Conservation (phyloP, 2,329 filamentous ascomycete genomes). For the Xenoacremonium recifei region DNA sequence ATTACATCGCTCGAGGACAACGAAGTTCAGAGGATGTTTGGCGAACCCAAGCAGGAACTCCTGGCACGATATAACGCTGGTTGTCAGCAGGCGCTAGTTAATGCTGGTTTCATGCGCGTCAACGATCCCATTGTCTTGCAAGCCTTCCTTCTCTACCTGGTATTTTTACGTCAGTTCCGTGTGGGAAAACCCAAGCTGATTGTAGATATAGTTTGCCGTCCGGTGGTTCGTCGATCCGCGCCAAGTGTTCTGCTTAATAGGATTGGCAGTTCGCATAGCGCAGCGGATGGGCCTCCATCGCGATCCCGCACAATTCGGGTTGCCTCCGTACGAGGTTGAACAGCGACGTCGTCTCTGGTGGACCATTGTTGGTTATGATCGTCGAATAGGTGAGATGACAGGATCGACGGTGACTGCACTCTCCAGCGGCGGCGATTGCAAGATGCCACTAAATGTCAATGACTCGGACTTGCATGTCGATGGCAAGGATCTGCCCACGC, state of each 20-base stretch:
- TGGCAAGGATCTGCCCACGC: conserved; percentile 51
- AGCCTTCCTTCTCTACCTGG: conserved; percentile 65
- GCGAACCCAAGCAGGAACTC: conserved; percentile 50
- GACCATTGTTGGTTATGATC: conserved; percentile 67
- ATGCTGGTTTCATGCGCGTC: conserved; percentile 64
- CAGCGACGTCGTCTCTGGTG: conserved; percentile 73
- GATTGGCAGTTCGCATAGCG: conserved; percentile 65
- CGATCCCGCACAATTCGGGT: conserved; percentile 53
- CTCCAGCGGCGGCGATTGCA: conserved; percentile 53
- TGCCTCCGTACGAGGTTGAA: conserved; percentile 63
- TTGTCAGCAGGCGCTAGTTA: conserved; percentile 63
- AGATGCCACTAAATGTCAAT: conserved; percentile 59
- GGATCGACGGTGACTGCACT: conserved; percentile 57
- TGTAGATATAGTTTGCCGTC: conserved; percentile 38
- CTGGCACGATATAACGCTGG: conserved; percentile 54
- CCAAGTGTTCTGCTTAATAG: conserved; percentile 50
- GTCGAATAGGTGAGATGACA: conserved; percentile 66
- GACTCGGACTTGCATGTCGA: conserved; percentile 58
- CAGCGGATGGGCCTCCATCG: conserved; percentile 68
- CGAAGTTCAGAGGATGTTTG: conserved; percentile 54
- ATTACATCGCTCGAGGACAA: conserved; percentile 57
- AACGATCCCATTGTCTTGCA: conserved; percentile 66
- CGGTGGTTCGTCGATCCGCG: conserved; percentile 59
- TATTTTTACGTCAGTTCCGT: conserved; percentile 29
- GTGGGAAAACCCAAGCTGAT: conserved; percentile 3